phyloP scores from a whole-genome alignment of 129 eudicot species.

The Cynara cardunculus region DNA sequence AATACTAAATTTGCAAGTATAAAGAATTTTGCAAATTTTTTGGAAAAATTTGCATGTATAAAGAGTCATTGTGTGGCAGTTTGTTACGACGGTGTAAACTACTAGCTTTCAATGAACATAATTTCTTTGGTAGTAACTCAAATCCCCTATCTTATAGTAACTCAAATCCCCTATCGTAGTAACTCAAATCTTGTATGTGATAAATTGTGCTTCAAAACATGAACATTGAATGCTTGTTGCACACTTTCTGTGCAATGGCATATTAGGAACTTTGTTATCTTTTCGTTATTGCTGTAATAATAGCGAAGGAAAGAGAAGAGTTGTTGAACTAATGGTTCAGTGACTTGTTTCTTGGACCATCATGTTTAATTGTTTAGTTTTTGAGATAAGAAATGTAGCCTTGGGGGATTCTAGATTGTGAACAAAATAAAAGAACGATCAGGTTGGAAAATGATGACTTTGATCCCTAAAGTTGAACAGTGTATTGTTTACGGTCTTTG shows the following conservation, averaged over 20 bases:
- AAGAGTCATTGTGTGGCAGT: not conserved
- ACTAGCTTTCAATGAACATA: not conserved
- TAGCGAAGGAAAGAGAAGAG: not conserved
- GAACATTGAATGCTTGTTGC: not conserved
- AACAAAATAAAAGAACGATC: not conserved
- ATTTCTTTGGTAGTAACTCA: not conserved
- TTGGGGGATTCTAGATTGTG: not conserved
- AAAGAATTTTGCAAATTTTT: too few relatives aligned
- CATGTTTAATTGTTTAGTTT: slow-evolving; percentile 3
- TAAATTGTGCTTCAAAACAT: not conserved
- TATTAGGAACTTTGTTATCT: not conserved
- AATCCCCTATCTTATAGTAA: too few relatives aligned
- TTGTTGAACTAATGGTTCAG: not conserved
- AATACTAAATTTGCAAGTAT: not conserved
- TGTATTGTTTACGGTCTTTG: not conserved
- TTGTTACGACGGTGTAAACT: not conserved
- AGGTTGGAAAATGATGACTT: not conserved
- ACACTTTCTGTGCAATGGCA: not conserved
- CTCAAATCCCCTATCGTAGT: too few relatives aligned
- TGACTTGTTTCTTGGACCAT: slow-evolving; percentile 4
- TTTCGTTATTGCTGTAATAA: not conserved
- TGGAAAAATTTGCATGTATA: not conserved
- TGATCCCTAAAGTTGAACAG: not conserved
- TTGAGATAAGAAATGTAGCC: not conserved
- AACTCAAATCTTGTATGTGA: too few relatives aligned